Evolutionary conservation across 202 grass and related monocot genomes (phyloP), one percentile per base, ranked within the genome.

Genomic region (Digitaria exilis): DNA sequence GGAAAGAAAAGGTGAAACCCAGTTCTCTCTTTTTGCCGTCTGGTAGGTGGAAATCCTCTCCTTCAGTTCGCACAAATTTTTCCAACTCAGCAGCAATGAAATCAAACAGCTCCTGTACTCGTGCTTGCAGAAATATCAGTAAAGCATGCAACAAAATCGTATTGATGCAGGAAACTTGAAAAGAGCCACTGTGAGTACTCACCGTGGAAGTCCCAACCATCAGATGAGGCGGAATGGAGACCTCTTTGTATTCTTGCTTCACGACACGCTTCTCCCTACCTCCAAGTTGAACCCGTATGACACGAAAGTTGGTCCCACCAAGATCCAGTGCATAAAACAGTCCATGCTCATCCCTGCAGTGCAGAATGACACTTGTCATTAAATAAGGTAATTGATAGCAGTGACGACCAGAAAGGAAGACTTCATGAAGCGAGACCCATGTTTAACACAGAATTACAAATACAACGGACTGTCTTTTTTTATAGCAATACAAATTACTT

Each of bases 1-100:
- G 96, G 82, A 98, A 98, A 85, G 96, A 98, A 70, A 98, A 98
- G 42, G 96, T 98, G 87, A 98, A 98, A 54, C 96, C 96, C 57
- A 98, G 75, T 88, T 98, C 93, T 75, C 96, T 91, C 54, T 95
- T 89, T 61, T 84, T 95, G 32, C 93, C 93, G 52, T 88, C 80
- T 64, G 89, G 93, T 58, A 96, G 87, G 77, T 96, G 87, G 76
- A 98, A 92, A 66, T 85, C 89, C 45, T 88, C 91, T 68, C 93
- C 93, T 87, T 96, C 96, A 63, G 93, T 88, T 62, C 80, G 81
- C 56, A 98, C 91, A 83, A 98, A 96, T 11, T 86, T 91, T 83
- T 88, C 89, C 70, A 98, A 22, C 73, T 86, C 89, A 31, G 89
- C 82, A 45, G 96, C 96, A 62, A 98, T 96, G 77, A 98, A 98